Evolutionary conservation across 2,329 filamentous ascomycete species (phyloP).

Genomic region (Penicillium sp.): DNA sequence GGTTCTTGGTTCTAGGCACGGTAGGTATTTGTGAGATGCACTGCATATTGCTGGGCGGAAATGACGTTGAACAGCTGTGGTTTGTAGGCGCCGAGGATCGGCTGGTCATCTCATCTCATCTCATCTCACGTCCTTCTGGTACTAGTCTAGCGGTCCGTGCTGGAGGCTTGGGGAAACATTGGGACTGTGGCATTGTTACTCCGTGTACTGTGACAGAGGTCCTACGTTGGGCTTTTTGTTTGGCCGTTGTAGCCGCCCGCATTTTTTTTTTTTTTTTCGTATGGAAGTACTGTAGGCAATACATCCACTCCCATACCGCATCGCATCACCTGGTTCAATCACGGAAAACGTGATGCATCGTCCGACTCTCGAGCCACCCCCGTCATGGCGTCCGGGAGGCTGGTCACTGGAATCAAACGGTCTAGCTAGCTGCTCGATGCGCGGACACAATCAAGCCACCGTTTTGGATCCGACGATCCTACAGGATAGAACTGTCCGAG

Average conservation of each 20-base stretch:
- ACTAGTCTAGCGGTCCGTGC: conserved; percentile 5
- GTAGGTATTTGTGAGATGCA: neutral
- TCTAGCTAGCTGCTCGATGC: neutral
- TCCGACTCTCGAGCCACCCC: neutral
- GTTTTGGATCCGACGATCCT: neutral
- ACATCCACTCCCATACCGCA: too few relatives aligned
- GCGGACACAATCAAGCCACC: conserved; percentile 8
- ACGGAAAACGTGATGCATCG: conserved; percentile 9
- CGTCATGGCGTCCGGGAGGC: neutral
- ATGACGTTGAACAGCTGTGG: neutral
- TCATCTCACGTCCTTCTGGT: neutral
- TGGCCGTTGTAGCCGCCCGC: conserved; percentile 16
- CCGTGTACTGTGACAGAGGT: too few relatives aligned
- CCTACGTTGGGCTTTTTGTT: neutral
- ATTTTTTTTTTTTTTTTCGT: conserved; percentile 2
- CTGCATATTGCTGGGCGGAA: neutral
- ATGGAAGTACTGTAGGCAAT: neutral
- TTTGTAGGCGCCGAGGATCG: conserved; percentile 1
- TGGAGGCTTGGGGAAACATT: neutral
- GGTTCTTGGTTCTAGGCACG: neutral
- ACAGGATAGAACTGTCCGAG: neutral
- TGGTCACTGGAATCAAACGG: neutral
- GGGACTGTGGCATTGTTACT: neutral
- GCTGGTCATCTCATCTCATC: neutral
- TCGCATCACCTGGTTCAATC: conserved; percentile 24